Conservation (phyloP, 768 basidiomycete species). For the Leccinellum rugosiceps region DNA sequence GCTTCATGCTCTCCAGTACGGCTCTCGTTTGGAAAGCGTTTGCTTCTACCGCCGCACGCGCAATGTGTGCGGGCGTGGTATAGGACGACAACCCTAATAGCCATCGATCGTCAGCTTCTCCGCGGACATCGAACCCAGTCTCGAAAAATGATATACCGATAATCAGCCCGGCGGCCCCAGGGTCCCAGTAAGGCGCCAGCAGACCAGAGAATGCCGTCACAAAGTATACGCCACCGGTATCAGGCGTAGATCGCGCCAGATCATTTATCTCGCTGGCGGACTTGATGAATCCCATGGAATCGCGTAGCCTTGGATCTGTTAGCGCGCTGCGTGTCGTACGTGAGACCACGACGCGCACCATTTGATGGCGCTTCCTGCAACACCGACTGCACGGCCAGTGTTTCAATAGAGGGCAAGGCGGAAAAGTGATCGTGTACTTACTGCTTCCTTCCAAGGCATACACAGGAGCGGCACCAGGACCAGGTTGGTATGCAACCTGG, state of each 20-base stretch:
- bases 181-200: conserved; percentile 97
- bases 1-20: conserved; percentile 92
- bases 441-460: conserved; percentile 96
- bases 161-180: conserved; percentile 80
- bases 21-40: conserved; percentile 95
- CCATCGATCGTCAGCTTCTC: background rate
- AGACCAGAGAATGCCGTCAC: conserved; percentile 96
- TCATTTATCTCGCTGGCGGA: conserved; percentile 81
- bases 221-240: conserved; percentile 91
- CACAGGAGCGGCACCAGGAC: conserved; percentile 70
- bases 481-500: conserved; percentile 88
- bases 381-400: conserved; percentile 57
- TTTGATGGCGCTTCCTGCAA: conserved; percentile 93
- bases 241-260: conserved; percentile 70
- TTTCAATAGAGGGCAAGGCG: background rate
- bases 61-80: conserved; percentile 90
- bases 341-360: conserved; percentile 45
- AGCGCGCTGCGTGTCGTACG: background rate
- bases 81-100: conserved; percentile 72
- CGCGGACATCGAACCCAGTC: background rate
- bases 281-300: conserved; percentile 81
- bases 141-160: conserved; percentile 50
- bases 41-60: conserved; percentile 92
- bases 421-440: conserved; percentile 38
- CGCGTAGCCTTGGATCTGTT: conserved; percentile 61